Evolutionary conservation across 1,284 basidiomycete genomes (phyloP), one percentile per base, ranked within the genome.

Genomic region (Ceratobasidium sp.): DNA sequence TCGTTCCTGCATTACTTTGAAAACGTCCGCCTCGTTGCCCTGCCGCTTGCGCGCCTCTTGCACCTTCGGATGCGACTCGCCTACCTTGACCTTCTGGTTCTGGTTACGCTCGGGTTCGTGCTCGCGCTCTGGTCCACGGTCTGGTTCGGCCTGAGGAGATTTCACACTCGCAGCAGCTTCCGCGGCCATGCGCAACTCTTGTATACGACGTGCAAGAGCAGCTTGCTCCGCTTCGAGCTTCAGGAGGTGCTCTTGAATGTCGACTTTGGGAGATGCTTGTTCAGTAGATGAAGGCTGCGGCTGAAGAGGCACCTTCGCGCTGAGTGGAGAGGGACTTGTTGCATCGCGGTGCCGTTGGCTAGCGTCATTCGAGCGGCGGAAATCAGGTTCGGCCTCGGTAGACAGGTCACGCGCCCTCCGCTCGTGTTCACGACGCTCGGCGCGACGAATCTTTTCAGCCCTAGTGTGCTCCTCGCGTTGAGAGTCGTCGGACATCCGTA

Each of bases 221-320:
- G 69, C 69, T 23, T 71, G 57, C 43, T 71, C 69, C 26, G 54
- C 54, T 32, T 70, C 67, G 21, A 70, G 67, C 43, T 49, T 70
- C 16, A 70, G 43, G 14, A 58, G 28, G 16, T 70, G 54, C 21
- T 70, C 67, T 14, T 43, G 38, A 14, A 59, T 21, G n/a, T n/a
- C n/a, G n/a, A n/a, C n/a, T n/a, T n/a, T n/a, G n/a, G n/a, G n/a
- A 4, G 55, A 70, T 4, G 28, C 41, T 9, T 26, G 21, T n/a
- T 54, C 38, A 4, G 54, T 59, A 9, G 38, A 41, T 30, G 55
- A 38, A 41, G 41, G 50, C 52, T 69, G 64, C 26, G 26, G 35
- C 21, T 50, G 64, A 21, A 50, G 64, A 23, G 23, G 64, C 13
- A 18, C 28, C 16, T 69, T 35, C 16, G 64, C 13, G 18, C 28